Percentiles rank a stretch among this genome's conserved stretches.
Conservation (phyloP, 2,329 filamentous ascomycete genomes). For the Botrytis pseudocinerea region DNA sequence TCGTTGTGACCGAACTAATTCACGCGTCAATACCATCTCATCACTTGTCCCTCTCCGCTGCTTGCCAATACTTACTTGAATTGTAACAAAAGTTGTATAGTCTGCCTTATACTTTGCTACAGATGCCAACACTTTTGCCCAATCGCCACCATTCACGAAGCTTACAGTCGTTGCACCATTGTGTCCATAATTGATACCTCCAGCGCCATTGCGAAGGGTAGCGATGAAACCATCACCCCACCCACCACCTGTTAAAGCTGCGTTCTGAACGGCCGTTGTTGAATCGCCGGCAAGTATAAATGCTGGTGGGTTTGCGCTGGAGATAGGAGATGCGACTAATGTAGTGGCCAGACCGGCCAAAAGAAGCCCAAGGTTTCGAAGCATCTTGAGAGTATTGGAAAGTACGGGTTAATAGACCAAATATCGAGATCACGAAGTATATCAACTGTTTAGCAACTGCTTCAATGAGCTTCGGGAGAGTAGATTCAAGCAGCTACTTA, state of each 20-base stretch:
- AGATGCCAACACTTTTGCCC: conserved; percentile 46
- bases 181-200: conserved; percentile 48
- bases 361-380: conserved; percentile 3
- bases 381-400: neutral
- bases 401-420: neutral
- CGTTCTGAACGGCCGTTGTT: conserved; percentile 39
- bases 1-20: conserved; percentile 53
- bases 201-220: conserved; percentile 42
- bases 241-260: conserved; percentile 36
- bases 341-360: neutral
- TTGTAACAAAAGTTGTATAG: conserved; percentile 50
- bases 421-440: neutral
- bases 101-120: conserved; percentile 40
- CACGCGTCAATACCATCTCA: neutral
- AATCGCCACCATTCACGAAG: conserved; percentile 49
- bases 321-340: neutral
- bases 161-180: conserved; percentile 50
- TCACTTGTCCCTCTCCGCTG: neutral
- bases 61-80: conserved; percentile 43
- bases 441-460: neutral
- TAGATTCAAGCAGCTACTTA: neutral
- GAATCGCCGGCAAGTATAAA: conserved; percentile 48
- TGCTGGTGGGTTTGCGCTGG: conserved; percentile 31
- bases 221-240: conserved; percentile 54
- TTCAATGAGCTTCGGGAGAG: neutral